Base-by-base conservation (phyloP, 1,139 yeast species). In the Suhomyces bribrorum region DNA sequence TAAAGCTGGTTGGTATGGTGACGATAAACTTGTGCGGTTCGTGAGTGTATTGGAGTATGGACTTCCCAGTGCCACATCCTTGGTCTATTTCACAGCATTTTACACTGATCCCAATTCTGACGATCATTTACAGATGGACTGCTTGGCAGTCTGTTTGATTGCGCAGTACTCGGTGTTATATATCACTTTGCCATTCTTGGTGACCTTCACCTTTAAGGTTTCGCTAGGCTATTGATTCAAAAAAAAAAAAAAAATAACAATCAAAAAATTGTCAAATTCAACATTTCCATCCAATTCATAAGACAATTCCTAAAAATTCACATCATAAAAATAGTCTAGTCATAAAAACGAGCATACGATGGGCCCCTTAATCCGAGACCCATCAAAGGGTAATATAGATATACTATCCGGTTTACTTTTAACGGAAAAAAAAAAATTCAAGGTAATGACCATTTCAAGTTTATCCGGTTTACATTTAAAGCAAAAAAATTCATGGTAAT, bases 41-140 rank as follows among this genome's bases (percentile, higher is more conserved):
- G 83, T 89, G 12, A 76, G 86, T 53, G 84, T 85, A 14, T 70
- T 89, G 33, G 81, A 84, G 14, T 84, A 81, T 57, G 89, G 94
- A 0, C 73, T 87, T 42, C 97, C 97, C 0, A 83, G 86, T 45
- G 95, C 96, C 0, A 89, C 97, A 0, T 77, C 89, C 1, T 77
- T 87, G 51, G 82, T 89, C 14, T 89, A 87, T 56, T 70, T 89
- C 46, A 87, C 96, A 3, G 92, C 95, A 5, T 82, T 86, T 55
- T 86, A 82, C 59, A 82, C 92, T 2, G 85, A 83, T 31, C 79
- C 85, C 1, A 70, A 69, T 32, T 66, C 77, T 7, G 79, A 69
- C 1, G 79, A 77, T 18, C 85, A 83, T 53, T 53, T 80, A 8
- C 95, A 87, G 59, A 81, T 89, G 83, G 95, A 89, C 52, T 83